Evolutionary conservation across 78 protist genomes (phyloP), one percentile per base, ranked within the genome.

Genomic region (Dictyostelium intermedium): DNA sequence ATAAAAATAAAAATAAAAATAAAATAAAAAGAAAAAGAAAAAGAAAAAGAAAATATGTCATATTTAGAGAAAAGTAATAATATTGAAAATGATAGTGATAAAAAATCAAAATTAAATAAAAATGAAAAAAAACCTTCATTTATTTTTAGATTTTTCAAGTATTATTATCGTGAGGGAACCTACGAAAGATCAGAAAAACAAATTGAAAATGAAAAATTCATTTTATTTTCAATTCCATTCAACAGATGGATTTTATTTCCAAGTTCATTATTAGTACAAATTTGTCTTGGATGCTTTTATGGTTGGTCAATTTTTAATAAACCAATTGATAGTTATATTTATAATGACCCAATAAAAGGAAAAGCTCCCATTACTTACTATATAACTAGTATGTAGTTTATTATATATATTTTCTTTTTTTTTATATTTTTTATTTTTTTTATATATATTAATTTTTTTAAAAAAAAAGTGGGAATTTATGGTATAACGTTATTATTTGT

Each of bases 361-460:
- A 84, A 47, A 81, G 91, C 83, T 2, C 82, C 91, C 72, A 84
- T 72, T 34, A 84, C 91, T 25, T 84, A 45, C 73, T 84, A 84
- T 74, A 84, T 84, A 41, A 41, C 91, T 14, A 83, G 35, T 56
- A 18, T 83, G 50, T 82, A 81, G n/a, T n/a, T 81, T 61, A 27
- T 30, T 61, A 11, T 61, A 20, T 30, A 14, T 56, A 25, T 81
- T 25, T 37, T 34, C 45, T 8, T 81, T 32, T 61, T 39, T 81
- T 41, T 61, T 53, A 77, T 77, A 18, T 25, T 47, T 9, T n/a
- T 47, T 61, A 16, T 1, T 53, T 87, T 76, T 72, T 87, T 32
- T 9, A 72, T 87, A 45, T 8, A 9, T 45, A 45, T 45, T 9
- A 45, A 45, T 45, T n/a, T n/a, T n/a, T n/a, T n/a, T n/a, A 50